Base-by-base conservation (phyloP, 2,329 filamentous ascomycete species). In the Aspergillus sp. region DNA sequence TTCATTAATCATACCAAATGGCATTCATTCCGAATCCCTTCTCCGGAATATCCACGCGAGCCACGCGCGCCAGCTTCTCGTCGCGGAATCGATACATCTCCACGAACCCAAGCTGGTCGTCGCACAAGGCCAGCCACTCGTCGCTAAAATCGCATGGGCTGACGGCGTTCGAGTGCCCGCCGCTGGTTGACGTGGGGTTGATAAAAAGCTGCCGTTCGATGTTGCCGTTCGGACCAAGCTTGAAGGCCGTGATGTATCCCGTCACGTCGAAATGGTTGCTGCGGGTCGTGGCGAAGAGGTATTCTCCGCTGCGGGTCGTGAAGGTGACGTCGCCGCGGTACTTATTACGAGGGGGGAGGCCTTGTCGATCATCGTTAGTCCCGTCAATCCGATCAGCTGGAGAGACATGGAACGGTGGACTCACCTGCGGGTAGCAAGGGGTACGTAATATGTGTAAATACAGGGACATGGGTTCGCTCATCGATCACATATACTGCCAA, bases 11-110 rank as follows among this genome's bases (percentile, higher is more conserved):
- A 75, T 95, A 95, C 92, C 92, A 96, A 63, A 96, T 92, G n/a
- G 91, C 91, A 77, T 96, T 96, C 92, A 96, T 96, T 1, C 91
- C 91, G 73, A 96, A 96, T 1, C 92, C 92, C n/a, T 90, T 90
- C 79, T 96, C 92, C 6, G 87, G 87, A 42, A 96, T 87, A 66
- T 91, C 87, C 63, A 90, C 81, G 63, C 90, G 83, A 16, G 91
- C 91, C 7, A 96, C 91, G 3, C 91, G 81, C 2, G 86, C 88
- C 55, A 96, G 77, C 67, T 89, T 91, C 81, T 95, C 91, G 59
- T 92, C 88, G 65, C 89, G 83, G 90, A 91, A 96, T 56, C 91
- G 83, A 74, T 96, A 96, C 58, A 96, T 90, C 79, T 96, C 92
- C 20, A 96, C 78, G 79, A 90, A 94, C 6, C 92, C 92, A 66